Evolutionary conservation across 2,329 filamentous ascomycete genomes (phyloP), one percentile per base, ranked within the genome.

Genomic region (Nemania sp.): DNA sequence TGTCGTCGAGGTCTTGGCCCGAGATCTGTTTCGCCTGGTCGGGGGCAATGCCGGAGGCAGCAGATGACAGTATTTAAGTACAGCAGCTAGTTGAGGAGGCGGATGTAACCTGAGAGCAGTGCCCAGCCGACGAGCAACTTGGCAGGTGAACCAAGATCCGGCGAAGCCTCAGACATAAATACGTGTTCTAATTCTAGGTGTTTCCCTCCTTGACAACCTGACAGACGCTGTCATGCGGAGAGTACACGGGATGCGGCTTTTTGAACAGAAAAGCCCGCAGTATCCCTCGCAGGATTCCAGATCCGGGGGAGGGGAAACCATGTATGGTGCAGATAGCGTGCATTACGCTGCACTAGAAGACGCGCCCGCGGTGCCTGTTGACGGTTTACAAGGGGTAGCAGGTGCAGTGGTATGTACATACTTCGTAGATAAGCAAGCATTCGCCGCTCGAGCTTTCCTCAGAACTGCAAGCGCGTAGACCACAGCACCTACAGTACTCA

Each of bases 81-180:
- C 30, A 37, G 34, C n/a, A n/a, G n/a, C n/a, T n/a, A n/a, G n/a
- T n/a, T n/a, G n/a, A n/a, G n/a, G n/a, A 19, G 28, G 22, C 23
- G 44, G 19, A 54, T 54, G 54, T 50, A 58, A 55, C 57, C 36
- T 17, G 45, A 55, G 40, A 37, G 40, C 54, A 48, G 49, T 22
- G 51, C 51, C 50, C 41, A 57, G 54, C 45, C 54, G 43, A 54
- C 47, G 44, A 49, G 49, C 48, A 54, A 49, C 57, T 60, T 60
- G 57, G 57, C 55, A 22, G 30, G 19, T 48, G 45, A 24, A 11
- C 34, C 23, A 47, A 19, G 42, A 39, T 31, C 41, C 49, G 49
- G 46, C 52, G 52, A 52, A 40, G 45, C 31, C 54, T 44, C 45
- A 49, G 26, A 53, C 52, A 52, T 52, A 57, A 48, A 54, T 52